Percentiles rank a stretch among this genome's conserved stretches.
Evolutionary conservation across 306 rosid species (phyloP).

Genomic region (Oxytropis ochrocephala): DNA sequence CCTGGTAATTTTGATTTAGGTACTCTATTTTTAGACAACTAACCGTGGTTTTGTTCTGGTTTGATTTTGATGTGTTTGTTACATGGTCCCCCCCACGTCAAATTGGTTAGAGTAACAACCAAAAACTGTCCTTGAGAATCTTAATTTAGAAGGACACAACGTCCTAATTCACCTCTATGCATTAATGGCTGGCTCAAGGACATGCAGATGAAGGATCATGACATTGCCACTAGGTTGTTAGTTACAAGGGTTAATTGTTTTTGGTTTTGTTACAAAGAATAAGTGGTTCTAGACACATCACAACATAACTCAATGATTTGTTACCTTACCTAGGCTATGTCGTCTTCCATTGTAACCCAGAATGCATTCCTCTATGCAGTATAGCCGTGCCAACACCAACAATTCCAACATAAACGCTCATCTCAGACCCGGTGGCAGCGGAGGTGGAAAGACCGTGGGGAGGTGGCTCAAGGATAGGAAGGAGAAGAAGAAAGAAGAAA

Average conservation of each 20-base stretch:
- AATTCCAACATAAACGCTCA: slow-evolving; percentile 15
- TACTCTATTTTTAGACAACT: neutral
- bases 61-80: neutral
- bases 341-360: neutral
- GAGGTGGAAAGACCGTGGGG: slow-evolving; percentile 75
- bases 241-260: neutral
- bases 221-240: neutral
- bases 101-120: slow-evolving; percentile 10
- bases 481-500: slow-evolving; percentile 91
- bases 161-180: neutral
- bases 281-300: neutral
- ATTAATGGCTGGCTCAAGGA: slow-evolving; percentile 28
- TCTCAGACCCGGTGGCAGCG: slow-evolving; percentile 3
- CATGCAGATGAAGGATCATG: neutral
- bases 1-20: neutral
- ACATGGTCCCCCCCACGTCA: neutral
- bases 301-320: neutral
- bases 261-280: neutral
- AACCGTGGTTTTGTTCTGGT: neutral
- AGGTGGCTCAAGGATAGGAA: slow-evolving; percentile 90
- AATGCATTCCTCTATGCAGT: slow-evolving; percentile 34
- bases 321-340: neutral
- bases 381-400: slow-evolving; percentile 39
- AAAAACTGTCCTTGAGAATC: neutral
- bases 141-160: neutral